Evolutionary conservation across 2,329 filamentous ascomycete genomes (phyloP).

Genomic region (Hirsutella thompsonii): DNA sequence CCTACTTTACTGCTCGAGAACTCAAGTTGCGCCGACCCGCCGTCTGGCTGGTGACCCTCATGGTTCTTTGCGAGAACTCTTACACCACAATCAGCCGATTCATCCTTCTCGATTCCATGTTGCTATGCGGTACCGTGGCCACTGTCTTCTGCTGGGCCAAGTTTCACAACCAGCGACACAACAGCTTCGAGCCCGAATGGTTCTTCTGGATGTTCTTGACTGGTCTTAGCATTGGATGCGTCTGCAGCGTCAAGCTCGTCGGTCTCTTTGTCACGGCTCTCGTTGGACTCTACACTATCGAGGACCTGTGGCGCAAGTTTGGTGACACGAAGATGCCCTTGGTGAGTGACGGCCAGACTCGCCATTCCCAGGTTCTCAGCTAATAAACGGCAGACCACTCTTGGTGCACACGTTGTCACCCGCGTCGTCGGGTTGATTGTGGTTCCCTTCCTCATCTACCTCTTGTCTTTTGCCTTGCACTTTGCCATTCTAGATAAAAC

Average conservation of each 20-base stretch:
- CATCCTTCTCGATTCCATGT: slow-evolving; percentile 96
- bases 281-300: slow-evolving; percentile 87
- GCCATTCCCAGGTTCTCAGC: too few relatives aligned
- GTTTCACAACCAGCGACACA: slow-evolving; percentile 78
- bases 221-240: slow-evolving; percentile 90
- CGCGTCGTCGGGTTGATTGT: slow-evolving; percentile 80
- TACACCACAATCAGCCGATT: slow-evolving; percentile 98
- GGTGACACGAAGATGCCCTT: slow-evolving; percentile 85
- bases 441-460: slow-evolving; percentile 81
- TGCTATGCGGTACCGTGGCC: slow-evolving; percentile 95
- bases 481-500: slow-evolving; percentile 89
- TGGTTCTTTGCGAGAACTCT: slow-evolving; percentile 98
- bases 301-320: slow-evolving; percentile 98
- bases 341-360: slow-evolving; percentile 29
- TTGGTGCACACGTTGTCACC: slow-evolving; percentile 67
- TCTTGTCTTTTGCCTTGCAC: slow-evolving; percentile 90
- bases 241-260: slow-evolving; percentile 97
- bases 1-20: slow-evolving; percentile 90
- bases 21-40: slow-evolving; percentile 75
- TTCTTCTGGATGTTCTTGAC: slow-evolving; percentile 90
- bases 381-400: slow-evolving; percentile 38
- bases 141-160: slow-evolving; percentile 96
- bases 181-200: slow-evolving; percentile 86
- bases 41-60: slow-evolving; percentile 89
- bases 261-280: slow-evolving; percentile 91